Evolutionary conservation across 208 protist genomes (phyloP).

Genomic region (Leishmania arabica): DNA sequence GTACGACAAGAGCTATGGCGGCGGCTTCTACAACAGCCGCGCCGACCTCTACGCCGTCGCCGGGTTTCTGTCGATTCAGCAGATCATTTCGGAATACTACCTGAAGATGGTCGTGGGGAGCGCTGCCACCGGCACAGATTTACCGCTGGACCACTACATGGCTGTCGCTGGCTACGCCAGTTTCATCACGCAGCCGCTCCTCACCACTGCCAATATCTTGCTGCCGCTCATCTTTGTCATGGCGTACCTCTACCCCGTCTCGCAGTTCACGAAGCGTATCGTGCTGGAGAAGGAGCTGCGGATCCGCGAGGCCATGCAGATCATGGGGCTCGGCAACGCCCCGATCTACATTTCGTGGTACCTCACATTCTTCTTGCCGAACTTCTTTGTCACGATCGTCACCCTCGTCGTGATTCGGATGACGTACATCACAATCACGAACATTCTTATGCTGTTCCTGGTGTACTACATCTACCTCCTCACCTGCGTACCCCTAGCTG

Average conservation of each 20-base stretch:
- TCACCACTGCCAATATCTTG: conserved; percentile 39
- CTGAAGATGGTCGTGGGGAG: conserved; percentile 27
- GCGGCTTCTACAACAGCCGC: conserved; percentile 29
- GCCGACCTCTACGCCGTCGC: conserved; percentile 20
- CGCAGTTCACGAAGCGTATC: conserved; percentile 66
- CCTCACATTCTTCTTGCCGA: conserved; percentile 40
- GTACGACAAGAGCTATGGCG: conserved; percentile 23
- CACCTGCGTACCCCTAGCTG: conserved; percentile 46
- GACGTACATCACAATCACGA: conserved; percentile 46
- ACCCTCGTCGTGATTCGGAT: conserved; percentile 48
- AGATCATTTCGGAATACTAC: conserved; percentile 38
- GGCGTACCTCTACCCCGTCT: conserved; percentile 70
- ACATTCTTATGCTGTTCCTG: conserved; percentile 49
- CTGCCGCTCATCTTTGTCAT: conserved; percentile 63
- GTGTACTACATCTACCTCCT: conserved; percentile 59
- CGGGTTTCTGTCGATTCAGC: conserved; percentile 46
- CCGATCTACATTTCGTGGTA: conserved; percentile 53
- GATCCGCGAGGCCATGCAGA: conserved; percentile 75
- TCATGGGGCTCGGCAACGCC: conserved; percentile 74
- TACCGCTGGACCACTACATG: conserved; percentile 40
- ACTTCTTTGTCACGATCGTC: conserved; percentile 49
- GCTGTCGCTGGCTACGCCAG: conserved; percentile 35
- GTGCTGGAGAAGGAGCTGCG: conserved; percentile 84
- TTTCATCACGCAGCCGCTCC: conserved; percentile 49
- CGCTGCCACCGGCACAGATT: conserved; percentile 3